Evolutionary conservation across 2,329 filamentous ascomycete genomes (phyloP).

Genomic region (Aureobasidium musti): DNA sequence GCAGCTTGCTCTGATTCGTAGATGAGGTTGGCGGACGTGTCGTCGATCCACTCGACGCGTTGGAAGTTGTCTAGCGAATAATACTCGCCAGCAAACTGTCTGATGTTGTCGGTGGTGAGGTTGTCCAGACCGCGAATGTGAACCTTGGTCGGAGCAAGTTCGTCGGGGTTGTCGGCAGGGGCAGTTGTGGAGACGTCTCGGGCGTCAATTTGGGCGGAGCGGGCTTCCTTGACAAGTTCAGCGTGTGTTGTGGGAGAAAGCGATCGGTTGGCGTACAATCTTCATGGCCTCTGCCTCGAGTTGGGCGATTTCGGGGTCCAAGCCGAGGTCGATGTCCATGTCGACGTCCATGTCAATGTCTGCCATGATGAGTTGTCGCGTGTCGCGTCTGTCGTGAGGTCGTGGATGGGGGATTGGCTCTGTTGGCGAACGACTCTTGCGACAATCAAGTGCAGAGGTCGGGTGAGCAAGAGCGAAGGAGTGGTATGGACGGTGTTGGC

Average conservation of each 20-base stretch:
- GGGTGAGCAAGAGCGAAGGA: background rate
- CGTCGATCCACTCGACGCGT: slow-evolving; percentile 91
- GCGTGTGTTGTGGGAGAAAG: background rate
- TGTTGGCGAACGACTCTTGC: slow-evolving; percentile 2
- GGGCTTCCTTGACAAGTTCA: slow-evolving; percentile 34
- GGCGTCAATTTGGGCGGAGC: slow-evolving; percentile 39
- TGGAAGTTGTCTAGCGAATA: slow-evolving; percentile 59
- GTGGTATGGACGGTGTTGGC: background rate
- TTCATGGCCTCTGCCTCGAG: slow-evolving; percentile 39
- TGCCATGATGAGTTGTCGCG: slow-evolving; percentile 34
- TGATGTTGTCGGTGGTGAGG: slow-evolving; percentile 77
- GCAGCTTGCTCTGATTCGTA: slow-evolving; percentile 63
- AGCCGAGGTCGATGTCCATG: slow-evolving; percentile 36
- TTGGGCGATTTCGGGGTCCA: slow-evolving; percentile 39
- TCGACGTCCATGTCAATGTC: slow-evolving; percentile 41
- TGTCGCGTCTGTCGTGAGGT: background rate
- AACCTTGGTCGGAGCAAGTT: slow-evolving; percentile 63
- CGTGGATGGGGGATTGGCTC: background rate
- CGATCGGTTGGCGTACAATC: slow-evolving; percentile 23
- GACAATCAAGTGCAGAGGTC: slow-evolving; percentile 26
- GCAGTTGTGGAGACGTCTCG: slow-evolving; percentile 35
- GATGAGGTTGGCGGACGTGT: slow-evolving; percentile 83
- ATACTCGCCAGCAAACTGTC: slow-evolving; percentile 67
- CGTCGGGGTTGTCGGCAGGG: slow-evolving; percentile 38
- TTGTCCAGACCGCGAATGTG: slow-evolving; percentile 81